These are phyloP conservation scores for Leccinum subgranulosum DNA, from an alignment of 768 basidiomycete genomes.

Conservation along the genomic window DNA sequence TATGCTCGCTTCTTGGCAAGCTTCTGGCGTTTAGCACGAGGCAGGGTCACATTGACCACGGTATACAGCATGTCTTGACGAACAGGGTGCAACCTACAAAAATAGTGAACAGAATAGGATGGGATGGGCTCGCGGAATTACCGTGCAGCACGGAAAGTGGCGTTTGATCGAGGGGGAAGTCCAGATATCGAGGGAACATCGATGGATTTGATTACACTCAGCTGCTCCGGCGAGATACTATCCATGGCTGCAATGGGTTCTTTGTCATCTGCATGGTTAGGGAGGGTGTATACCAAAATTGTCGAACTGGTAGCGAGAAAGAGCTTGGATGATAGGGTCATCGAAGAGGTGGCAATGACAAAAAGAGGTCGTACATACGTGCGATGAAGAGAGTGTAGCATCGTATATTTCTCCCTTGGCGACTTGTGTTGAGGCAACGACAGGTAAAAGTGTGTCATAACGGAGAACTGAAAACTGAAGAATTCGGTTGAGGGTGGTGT, in stretches of 20 bases:
- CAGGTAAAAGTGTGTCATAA: conserved; percentile 55
- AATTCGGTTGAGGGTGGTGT: conserved; percentile 9
- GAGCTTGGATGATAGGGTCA: conserved; percentile 40
- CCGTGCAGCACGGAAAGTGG: conserved; percentile 65
- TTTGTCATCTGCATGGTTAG: conserved; percentile 22
- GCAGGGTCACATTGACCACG: conserved; percentile 63
- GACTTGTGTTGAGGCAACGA: conserved; percentile 45
- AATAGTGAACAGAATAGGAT: conserved; percentile 7
- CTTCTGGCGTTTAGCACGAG: conserved; percentile 56
- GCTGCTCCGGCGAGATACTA: conserved; percentile 20
- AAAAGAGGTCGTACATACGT: conserved; percentile 39
- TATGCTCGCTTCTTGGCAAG: conserved; percentile 56
- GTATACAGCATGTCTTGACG: conserved; percentile 59
- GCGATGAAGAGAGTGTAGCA: conserved; percentile 67
- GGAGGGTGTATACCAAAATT: conserved; percentile 61
- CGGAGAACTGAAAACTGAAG: conserved; percentile 61
- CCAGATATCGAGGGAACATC: conserved; percentile 52
- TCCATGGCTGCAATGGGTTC: background rate
- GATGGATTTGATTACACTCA: conserved; percentile 49
- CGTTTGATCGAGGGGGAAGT: conserved; percentile 38
- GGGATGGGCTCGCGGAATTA: conserved; percentile 19
- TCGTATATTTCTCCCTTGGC: conserved; percentile 84
- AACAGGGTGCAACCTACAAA: conserved; percentile 53
- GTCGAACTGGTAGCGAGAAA: conserved; percentile 63
- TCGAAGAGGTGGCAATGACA: background rate